A percentile compares a stretch with the other conserved stretches of the same genome.
phyloP scores from a whole-genome alignment of 306 rosid species.

The Quillaja saponaria region DNA sequence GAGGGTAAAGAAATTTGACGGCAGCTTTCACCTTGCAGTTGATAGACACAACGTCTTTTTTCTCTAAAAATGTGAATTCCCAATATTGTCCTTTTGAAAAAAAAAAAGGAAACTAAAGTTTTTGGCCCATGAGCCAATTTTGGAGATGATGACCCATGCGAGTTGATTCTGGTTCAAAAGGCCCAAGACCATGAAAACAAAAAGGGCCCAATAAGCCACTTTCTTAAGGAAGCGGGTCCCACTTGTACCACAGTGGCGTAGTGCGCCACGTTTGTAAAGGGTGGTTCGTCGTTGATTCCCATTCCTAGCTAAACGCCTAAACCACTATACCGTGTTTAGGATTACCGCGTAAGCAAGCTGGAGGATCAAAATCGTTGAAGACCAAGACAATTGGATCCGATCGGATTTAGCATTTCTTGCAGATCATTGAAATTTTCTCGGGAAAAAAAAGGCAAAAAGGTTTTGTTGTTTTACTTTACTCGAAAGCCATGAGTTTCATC shows the following conservation, averaged over 20 bases:
- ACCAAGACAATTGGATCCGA: slow-evolving; percentile 16
- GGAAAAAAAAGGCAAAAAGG: no score
- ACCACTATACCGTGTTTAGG: neutral
- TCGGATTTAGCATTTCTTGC: slow-evolving; percentile 7
- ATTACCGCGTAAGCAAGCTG: slow-evolving; percentile 49
- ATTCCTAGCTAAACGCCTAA: neutral
- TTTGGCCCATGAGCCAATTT: no score
- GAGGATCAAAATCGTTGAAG: slow-evolving; percentile 8
- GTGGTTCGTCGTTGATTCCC: slow-evolving; percentile 32
- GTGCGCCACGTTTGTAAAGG: slow-evolving; percentile 39
- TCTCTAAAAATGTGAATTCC: no score
- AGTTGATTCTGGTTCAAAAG: no score
- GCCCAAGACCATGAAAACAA: neutral
- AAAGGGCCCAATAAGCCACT: no score
- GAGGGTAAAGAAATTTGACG: no score
- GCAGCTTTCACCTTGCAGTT: no score
- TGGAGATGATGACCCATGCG: no score
- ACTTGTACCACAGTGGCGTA: slow-evolving; percentile 5
- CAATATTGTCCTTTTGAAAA: no score
- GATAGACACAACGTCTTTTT: no score
- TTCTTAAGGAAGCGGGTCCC: slow-evolving; percentile 9
- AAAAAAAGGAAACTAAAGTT: no score
- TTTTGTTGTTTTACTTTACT: slow-evolving; percentile 26
- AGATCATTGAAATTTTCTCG: neutral
- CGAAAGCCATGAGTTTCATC: slow-evolving; percentile 75